A percentile compares a stretch with the other conserved stretches of the same genome.
Evolutionary conservation across 257 asterid species (phyloP).

Genomic region (Oldenlandia corymbosa): DNA sequence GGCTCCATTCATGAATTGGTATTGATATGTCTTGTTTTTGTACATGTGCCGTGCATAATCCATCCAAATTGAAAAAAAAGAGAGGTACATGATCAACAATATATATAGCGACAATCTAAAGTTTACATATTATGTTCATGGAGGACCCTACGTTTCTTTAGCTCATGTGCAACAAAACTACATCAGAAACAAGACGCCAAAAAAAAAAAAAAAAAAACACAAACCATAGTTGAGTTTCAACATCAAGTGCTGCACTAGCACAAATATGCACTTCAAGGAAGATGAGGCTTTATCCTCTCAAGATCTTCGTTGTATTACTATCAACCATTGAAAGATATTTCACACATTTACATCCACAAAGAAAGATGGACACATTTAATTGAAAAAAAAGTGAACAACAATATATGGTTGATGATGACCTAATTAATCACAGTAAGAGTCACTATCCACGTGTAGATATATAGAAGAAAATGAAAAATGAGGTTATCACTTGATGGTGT

Average conservation of each 20-base stretch:
- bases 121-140: neutral
- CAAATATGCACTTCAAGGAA: conserved; percentile 16
- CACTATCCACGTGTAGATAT: conserved; percentile 22
- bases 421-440: conserved; percentile 16
- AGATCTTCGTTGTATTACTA: neutral
- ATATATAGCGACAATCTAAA: too few relatives aligned
- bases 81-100: too few relatives aligned
- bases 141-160: conserved; percentile 2
- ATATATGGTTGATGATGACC: conserved; percentile 4
- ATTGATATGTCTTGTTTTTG: neutral
- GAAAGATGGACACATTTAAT: neutral
- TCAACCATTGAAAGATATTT: conserved; percentile 9
- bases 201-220: conserved; percentile 2
- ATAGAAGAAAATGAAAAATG: too few relatives aligned
- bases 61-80: conserved; percentile 5
- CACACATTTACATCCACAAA: conserved; percentile 2
- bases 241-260: conserved; percentile 16
- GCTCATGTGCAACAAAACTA: conserved; percentile 3
- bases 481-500: too few relatives aligned
- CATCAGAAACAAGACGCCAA: conserved; percentile 13
- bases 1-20: conserved; percentile 6
- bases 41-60: neutral
- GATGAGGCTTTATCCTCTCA: conserved; percentile 20
- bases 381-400: too few relatives aligned
- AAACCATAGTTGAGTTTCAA: conserved; percentile 21